phyloP scores from a whole-genome alignment of 139 green algal genomes.

The Microglena sp. region DNA sequence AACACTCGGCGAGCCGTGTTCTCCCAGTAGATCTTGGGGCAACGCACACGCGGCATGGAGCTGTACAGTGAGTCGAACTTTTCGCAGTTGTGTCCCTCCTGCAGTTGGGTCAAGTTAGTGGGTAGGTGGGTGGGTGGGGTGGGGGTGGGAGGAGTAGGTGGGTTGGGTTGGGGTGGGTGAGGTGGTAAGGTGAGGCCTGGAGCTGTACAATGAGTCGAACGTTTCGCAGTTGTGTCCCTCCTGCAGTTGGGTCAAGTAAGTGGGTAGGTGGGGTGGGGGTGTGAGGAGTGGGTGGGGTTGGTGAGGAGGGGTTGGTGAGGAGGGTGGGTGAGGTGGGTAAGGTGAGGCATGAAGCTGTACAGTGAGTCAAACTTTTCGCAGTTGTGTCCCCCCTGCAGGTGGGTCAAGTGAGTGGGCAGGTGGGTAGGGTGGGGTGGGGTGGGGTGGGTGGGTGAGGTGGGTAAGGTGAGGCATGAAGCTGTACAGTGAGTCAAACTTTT shows the following conservation, averaged over 20 bases:
- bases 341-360: conserved; percentile 62
- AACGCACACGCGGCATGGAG: conserved; percentile 55
- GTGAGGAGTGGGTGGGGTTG: too few species aligned
- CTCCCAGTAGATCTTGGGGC: conserved; percentile 63
- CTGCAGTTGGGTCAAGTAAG: too few species aligned
- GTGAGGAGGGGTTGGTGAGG: too few species aligned
- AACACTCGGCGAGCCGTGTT: conserved; percentile 57
- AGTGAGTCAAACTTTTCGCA: conserved; percentile 75
- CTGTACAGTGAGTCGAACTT: conserved; percentile 72
- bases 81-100: conserved; percentile 84
- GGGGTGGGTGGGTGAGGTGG: background rate
- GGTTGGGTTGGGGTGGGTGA: background rate
- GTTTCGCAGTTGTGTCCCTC: too few species aligned
- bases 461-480: background rate
- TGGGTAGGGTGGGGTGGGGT: background rate
- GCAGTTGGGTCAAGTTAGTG: background rate
- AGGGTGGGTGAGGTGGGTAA: too few species aligned
- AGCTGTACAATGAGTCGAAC: background rate
- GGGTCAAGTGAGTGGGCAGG: background rate
- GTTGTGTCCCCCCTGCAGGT: conserved; percentile 70
- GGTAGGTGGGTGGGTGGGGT: background rate
- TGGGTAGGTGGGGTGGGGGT: too few species aligned
- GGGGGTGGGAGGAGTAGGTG: background rate
- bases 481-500: background rate
- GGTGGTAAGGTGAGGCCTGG: background rate